A percentile compares a stretch with the other conserved stretches of the same genome.
These are phyloP conservation scores for Abrus pulchellus DNA, from an alignment of 306 rosid species.

Conservation along the genomic window DNA sequence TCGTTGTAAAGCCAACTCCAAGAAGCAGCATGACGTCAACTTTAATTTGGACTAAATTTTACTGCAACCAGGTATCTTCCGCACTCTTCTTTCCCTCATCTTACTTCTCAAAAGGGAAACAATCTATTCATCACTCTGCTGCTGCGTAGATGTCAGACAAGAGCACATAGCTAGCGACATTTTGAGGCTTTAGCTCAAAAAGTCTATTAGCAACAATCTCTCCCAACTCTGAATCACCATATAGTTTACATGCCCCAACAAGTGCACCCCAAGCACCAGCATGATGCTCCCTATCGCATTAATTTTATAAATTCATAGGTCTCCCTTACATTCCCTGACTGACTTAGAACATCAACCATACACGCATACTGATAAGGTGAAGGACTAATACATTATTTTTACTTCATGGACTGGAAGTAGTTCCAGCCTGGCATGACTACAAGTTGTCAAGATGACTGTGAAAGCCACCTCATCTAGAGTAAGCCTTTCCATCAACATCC, in stretches of 20 bases:
- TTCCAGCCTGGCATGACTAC: slow-evolving; percentile 78
- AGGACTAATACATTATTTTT: slow-evolving; percentile 58
- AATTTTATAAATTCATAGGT: slow-evolving; percentile 73
- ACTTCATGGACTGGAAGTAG: slow-evolving; percentile 65
- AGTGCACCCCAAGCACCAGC: slow-evolving; percentile 85
- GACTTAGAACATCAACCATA: slow-evolving; percentile 84
- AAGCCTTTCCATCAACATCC: slow-evolving; percentile 74
- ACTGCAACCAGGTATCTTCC: slow-evolving; percentile 75
- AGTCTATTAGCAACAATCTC: slow-evolving; percentile 69
- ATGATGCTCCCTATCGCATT: slow-evolving; percentile 65
- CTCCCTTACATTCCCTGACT: slow-evolving; percentile 64
- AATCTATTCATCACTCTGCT: slow-evolving; percentile 69
- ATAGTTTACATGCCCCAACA: slow-evolving; percentile 76
- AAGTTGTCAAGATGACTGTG: slow-evolving; percentile 73
- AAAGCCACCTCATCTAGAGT: slow-evolving; percentile 80
- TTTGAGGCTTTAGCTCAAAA: slow-evolving; percentile 71
- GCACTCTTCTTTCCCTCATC: slow-evolving; percentile 69
- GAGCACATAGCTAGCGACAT: slow-evolving; percentile 72
- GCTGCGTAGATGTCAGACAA: slow-evolving; percentile 82
- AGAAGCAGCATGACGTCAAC: slow-evolving; percentile 78
- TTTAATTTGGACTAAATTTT: slow-evolving; percentile 62
- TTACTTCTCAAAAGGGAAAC: slow-evolving; percentile 70
- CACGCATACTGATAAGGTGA: slow-evolving; percentile 80
- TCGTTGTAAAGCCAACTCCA: slow-evolving; percentile 62
- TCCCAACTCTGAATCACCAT: slow-evolving; percentile 62